Percentiles rank a stretch among this genome's conserved stretches.
phyloP scores from a whole-genome alignment of 805 yeast genomes.

The Yarrowia keelungensis region DNA sequence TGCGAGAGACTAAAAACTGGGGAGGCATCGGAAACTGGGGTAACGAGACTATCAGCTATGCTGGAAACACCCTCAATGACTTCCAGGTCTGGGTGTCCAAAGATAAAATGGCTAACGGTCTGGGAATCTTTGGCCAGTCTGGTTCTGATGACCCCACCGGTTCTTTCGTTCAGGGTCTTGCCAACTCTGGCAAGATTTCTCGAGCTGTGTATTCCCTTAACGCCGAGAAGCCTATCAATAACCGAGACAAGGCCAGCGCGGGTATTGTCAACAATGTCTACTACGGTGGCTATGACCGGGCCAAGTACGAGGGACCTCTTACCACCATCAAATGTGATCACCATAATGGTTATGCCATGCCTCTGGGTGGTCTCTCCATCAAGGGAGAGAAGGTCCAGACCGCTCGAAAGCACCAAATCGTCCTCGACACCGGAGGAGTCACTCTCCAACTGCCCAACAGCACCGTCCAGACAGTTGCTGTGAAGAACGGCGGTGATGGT shows the following conservation, averaged over 20 bases:
- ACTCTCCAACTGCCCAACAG: neutral
- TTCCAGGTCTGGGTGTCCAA: conserved; percentile 1
- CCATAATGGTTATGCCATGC: conserved; percentile 11
- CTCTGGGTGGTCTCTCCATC: conserved; percentile 5
- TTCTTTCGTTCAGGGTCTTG: neutral
- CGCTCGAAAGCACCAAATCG: neutral
- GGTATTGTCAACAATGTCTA: conserved; percentile 5
- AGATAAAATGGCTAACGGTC: neutral
- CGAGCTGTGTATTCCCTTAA: conserved; percentile 4
- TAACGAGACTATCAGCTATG: neutral
- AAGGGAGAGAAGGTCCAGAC: neutral
- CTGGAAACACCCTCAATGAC: neutral
- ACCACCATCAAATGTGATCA: neutral
- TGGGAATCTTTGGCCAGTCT: conserved; percentile 17
- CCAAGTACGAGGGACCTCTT: conserved; percentile 13
- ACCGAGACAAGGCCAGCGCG: neutral
- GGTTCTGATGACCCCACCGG: neutral
- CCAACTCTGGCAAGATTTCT: neutral
- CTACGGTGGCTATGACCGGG: conserved; percentile 8
- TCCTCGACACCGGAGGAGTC: conserved; percentile 5
- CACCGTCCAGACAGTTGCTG: neutral
- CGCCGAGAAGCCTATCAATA: neutral
- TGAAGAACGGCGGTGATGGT: neutral
- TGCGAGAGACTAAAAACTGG: neutral
- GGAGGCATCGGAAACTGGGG: conserved; percentile 3